Base-by-base conservation (phyloP, 1,284 basidiomycete genomes). In the Earliella scabrosa region DNA sequence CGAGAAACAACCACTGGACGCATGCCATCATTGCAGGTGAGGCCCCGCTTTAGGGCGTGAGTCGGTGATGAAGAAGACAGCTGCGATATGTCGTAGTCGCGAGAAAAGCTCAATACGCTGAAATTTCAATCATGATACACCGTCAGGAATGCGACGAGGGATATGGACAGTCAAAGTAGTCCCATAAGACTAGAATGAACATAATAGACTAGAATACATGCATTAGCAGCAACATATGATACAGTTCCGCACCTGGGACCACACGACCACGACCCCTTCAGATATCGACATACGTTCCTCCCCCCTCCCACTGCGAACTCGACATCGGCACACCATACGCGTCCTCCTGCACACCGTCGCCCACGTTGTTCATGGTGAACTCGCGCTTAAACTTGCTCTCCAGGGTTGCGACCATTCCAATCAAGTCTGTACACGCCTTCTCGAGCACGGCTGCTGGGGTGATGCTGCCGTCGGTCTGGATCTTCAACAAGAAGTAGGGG, bases 401-500 rank as follows among this genome's bases (percentile, higher is more conserved):
- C 9, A 92, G 77, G 4, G 80, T 77, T 11, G 79, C 78, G 55
- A 97, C 80, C 38, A 87, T 89, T 1, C 83, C 84, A 58, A 98
- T 95, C 56, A 98, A 83, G 61, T 88, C 85, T 48, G 83, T 85
- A 70, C 93, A 94, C 0, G 95, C 94, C 59, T 88, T 81, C 70
- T 96, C 92, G 36, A 99, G 84, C 18, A 90, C 87, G 43, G 87
- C 88, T 58, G 92, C 83, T 0, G 97, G 95, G 20, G 95, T 92
- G 45, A 89, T 72, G 1, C 84, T 82, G 23, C 95, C 95, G 73
- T 98, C 95, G 1, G 95, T 98, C 75, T 98, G 97, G 58, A 98
- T 88, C 73, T 97, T 98, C 74, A 99, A 83, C 36, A 92, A 80
- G 73, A 98, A 97, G 68, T 95, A 85, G 8, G 97, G 95, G 62